Base-by-base conservation (phyloP, 306 rosid genomes). In the Astragalus glycyphyllos region DNA sequence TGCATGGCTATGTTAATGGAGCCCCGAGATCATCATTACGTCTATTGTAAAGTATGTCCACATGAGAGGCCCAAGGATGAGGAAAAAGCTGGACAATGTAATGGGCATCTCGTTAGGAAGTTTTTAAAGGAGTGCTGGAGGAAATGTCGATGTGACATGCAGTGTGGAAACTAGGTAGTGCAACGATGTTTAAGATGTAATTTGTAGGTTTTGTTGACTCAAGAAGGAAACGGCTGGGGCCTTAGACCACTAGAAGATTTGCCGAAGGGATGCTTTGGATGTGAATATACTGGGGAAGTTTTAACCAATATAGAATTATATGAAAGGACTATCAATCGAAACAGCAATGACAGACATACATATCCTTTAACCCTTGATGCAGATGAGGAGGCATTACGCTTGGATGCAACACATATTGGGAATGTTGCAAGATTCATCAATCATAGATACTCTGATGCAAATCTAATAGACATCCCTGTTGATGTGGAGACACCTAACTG, bases 121-220 rank as follows among this genome's bases (percentile, higher is more conserved):
- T 93, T 93, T 58, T 87, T 93, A 38, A 93, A 93, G 79, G 98
- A 93, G 82, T 93, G 98, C 81, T 93, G 98, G 98, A 83, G 85
- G 71, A 93, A 90, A 83, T 90, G 98, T 75, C 97, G 98, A 26
- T 93, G 98, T 71, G 84, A 81, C 68, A 84, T 88, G 90, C 79
- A 55, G 44, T 93, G 98, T 72, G 98, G 98, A 77, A 93, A 93
- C 78, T 82, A 97, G 58, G 82, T 90, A 38, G 96, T 93, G 58
- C 98, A 93, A 74, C 80, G 89, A 60, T 97, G 98, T 74, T 63
- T 93, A 76, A 50, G 86, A 40, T 71, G 96, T 82, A 87, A 86
- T 79, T 73, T 93, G 76, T n/a, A 20, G 98, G 92, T 93, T 20
- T 93, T 84, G 78, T 68, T 79, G 68, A 88, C 94, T 50, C 15